phyloP scores from a whole-genome alignment of 257 asterid genomes.

The Verbascum thapsus region DNA sequence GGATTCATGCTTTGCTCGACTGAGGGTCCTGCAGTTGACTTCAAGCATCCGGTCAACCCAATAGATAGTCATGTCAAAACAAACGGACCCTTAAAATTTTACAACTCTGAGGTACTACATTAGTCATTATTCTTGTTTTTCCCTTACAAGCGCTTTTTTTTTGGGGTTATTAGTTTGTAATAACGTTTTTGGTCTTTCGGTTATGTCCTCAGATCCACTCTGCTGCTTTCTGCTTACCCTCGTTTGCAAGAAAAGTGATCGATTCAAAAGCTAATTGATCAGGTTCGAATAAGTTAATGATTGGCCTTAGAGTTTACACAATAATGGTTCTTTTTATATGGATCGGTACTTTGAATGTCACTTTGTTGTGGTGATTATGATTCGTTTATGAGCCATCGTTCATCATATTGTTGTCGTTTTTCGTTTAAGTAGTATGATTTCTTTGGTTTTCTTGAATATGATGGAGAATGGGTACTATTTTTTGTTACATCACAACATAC shows the following conservation, averaged over 20 bases:
- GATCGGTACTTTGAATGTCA: neutral
- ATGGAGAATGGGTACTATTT: neutral
- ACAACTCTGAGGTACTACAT: slow-evolving; percentile 73
- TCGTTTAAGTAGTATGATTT: neutral
- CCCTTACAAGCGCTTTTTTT: neutral
- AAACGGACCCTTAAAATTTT: slow-evolving; percentile 61
- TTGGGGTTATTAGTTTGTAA: neutral
- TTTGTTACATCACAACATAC: neutral
- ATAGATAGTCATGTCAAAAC: slow-evolving; percentile 48
- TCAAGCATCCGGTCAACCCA: slow-evolving; percentile 69
- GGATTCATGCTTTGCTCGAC: slow-evolving; percentile 92
- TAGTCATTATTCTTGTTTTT: neutral
- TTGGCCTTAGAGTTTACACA: neutral
- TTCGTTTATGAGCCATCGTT: neutral
- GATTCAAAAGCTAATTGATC: slow-evolving; percentile 56
- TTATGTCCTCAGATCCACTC: slow-evolving; percentile 65
- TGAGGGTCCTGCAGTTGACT: slow-evolving; percentile 75
- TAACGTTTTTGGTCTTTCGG: neutral
- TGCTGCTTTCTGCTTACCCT: slow-evolving; percentile 94
- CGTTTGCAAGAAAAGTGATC: slow-evolving; percentile 85
- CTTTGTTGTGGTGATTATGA: neutral
- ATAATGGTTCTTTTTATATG: neutral
- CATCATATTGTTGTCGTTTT: neutral
- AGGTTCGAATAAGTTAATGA: neutral
- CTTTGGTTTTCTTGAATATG: neutral